A percentile compares a stretch with the other conserved stretches of the same genome.
Conservation (phyloP, 2,329 filamentous ascomycete species). For the Sporothrix curviconia region DNA sequence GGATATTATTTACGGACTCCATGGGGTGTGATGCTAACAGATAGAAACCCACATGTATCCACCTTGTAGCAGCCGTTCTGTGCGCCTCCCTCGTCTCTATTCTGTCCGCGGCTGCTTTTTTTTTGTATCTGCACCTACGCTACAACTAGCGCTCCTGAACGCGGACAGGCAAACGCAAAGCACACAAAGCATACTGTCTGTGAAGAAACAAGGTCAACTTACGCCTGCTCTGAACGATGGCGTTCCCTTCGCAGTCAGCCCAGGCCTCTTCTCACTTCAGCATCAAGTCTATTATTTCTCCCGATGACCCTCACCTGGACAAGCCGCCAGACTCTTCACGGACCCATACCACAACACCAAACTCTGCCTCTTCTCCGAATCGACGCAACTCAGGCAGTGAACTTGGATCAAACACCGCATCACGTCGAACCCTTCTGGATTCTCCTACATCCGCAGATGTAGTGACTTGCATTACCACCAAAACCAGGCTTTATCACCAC, state of each 20-base stretch:
- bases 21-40: too few species aligned
- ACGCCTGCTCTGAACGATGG: slow-evolving; percentile 27
- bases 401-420: background rate
- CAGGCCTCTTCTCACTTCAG: slow-evolving; percentile 45
- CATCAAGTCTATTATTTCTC: slow-evolving; percentile 46
- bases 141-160: background rate
- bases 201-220: slow-evolving; percentile 14
- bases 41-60: too few species aligned
- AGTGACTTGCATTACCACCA: background rate
- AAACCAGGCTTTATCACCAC: background rate
- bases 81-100: background rate
- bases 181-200: background rate
- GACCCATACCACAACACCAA: slow-evolving; percentile 29
- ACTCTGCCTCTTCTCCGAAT: background rate
- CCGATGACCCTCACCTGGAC: slow-evolving; percentile 35
- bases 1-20: too few species aligned
- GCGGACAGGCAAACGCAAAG: background rate
- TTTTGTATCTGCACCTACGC: background rate
- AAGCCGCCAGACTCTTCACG: slow-evolving; percentile 27
- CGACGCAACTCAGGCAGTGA: background rate
- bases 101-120: background rate
- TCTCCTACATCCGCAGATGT: background rate
- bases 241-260: slow-evolving; percentile 35
- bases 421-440: background rate
- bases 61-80: background rate